Percentiles rank a stretch among this genome's conserved stretches.
These are phyloP conservation scores for Diaporthe velutina DNA, from an alignment of 2,329 filamentous ascomycete genomes.

Conservation along the genomic window DNA sequence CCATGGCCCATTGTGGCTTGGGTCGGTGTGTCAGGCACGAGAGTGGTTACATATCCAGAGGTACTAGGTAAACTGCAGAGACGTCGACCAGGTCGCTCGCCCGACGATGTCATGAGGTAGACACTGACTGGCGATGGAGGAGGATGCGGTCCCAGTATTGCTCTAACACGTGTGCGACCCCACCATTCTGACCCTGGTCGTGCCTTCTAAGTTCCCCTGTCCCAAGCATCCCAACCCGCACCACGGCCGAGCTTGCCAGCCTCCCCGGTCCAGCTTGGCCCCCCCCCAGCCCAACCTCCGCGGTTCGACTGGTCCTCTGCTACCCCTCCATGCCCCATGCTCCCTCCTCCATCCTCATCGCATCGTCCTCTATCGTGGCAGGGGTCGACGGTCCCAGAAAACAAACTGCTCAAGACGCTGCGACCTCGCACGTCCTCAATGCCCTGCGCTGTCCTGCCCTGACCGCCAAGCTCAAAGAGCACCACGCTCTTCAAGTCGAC, in stretches of 20 bases:
- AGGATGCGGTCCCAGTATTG: slow-evolving; percentile 38
- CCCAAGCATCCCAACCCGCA: slow-evolving; percentile 27
- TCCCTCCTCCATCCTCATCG: slow-evolving; percentile 8
- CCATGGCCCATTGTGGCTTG: slow-evolving; percentile 25
- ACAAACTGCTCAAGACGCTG: slow-evolving; percentile 18
- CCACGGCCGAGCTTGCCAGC: slow-evolving; percentile 29
- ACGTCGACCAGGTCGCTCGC: not conserved
- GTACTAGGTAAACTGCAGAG: not conserved
- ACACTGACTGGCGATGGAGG: slow-evolving; percentile 29
- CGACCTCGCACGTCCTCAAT: slow-evolving; percentile 26
- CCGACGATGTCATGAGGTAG: slow-evolving; percentile 20
- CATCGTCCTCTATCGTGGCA: slow-evolving; percentile 28
- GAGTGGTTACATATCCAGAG: not conserved
- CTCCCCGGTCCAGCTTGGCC: slow-evolving; percentile 19
- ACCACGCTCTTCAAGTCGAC: slow-evolving; percentile 18
- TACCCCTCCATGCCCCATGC: slow-evolving; percentile 30
- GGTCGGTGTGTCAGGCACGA: slow-evolving; percentile 29
- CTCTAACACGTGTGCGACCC: slow-evolving; percentile 43
- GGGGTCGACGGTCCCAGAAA: slow-evolving; percentile 26
- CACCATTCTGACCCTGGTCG: slow-evolving; percentile 31
- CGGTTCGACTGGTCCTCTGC: slow-evolving; percentile 22
- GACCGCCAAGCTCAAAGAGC: slow-evolving; percentile 30
- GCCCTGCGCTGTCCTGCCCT: slow-evolving; percentile 19
- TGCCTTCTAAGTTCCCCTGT: slow-evolving; percentile 15
- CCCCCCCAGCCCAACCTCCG: slow-evolving; percentile 21